Percentiles rank a stretch among this genome's conserved stretches.
Evolutionary conservation across 2,329 filamentous ascomycete species (phyloP).

Genomic region (Tympanopsis confertula): DNA sequence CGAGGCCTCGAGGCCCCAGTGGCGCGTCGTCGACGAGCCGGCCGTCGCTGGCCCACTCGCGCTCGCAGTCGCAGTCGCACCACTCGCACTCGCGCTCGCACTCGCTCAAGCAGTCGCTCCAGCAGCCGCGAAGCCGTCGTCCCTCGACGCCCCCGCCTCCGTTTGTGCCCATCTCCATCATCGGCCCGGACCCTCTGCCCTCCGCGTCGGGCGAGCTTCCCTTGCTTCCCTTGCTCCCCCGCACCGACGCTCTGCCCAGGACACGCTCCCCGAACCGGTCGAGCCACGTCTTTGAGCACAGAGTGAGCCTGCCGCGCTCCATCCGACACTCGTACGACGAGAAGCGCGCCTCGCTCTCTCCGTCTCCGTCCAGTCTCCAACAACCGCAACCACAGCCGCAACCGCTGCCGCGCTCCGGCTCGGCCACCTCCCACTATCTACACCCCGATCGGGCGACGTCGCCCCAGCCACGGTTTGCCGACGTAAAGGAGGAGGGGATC

Average conservation of each 20-base stretch:
- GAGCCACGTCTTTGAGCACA: constrained; percentile 38
- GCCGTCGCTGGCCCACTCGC: background rate
- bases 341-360: constrained; percentile 23
- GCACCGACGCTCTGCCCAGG: constrained; percentile 34
- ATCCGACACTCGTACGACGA: constrained; percentile 41
- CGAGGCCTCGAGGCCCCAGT: constrained; percentile 17
- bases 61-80: constrained; percentile 5
- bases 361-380: constrained; percentile 9
- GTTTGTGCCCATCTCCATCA: constrained; percentile 34
- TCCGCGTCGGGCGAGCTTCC: constrained; percentile 27
- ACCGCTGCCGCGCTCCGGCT: background rate
- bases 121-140: constrained; percentile 26
- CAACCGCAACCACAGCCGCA: too few relatives aligned
- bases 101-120: constrained; percentile 9
- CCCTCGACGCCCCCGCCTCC: constrained; percentile 42
- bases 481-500: too few relatives aligned
- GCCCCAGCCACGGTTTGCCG: too few relatives aligned
- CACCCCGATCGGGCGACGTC: background rate
- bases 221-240: constrained; percentile 38
- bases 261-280: constrained; percentile 26
- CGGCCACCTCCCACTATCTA: background rate
- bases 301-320: constrained; percentile 38
- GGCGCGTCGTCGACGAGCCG: constrained; percentile 1
- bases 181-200: constrained; percentile 26
- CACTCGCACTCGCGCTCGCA: constrained; percentile 7